Base-by-base conservation (phyloP, 2,329 filamentous ascomycete genomes). In the Diaporthe vexans region DNA sequence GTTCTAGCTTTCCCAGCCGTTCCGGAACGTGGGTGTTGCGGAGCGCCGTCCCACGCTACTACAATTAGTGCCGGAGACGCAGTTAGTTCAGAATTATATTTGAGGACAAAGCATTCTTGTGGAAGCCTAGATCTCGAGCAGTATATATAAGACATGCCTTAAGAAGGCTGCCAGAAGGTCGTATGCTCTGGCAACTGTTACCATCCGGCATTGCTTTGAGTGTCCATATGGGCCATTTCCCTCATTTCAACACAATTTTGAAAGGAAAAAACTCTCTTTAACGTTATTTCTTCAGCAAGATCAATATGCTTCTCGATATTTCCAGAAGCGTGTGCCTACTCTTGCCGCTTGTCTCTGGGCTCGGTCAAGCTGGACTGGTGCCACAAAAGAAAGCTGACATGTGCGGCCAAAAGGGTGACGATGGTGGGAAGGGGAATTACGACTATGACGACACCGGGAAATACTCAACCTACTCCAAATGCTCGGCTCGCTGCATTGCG, bases 361-460 rank as follows among this genome's bases (percentile, higher is more conserved):
- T 58, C 10, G 24, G 33, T 26, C 33, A 57, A 40, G 65, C 72
- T n/a, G 72, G 63, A n/a, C 56, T 70, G 35, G 56, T 70, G 10
- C 26, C 40, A 17, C 46, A 70, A 46, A 70, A 73, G 56, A 67
- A 65, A 61, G 72, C 63, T 19, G 72, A 56, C 17, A 70, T 73
- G 17, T 73, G 72, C 15, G 72, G 56, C 6, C 48, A 43, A 26
- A 73, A 70, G 56, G 72, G 72, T 4, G 35, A 70, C 3, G 65
- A 73, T 33, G 17, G 24, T 26, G 72, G 72, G 4, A 73, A 70
- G 4, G 72, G 72, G 13, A 73, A 73, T 33, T 73, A 70, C 35
- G 15, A 63, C 21, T 70, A 70, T 17, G 54, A 69, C 35, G 37
- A 51, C 37, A 70, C 43, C 35, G 63, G 48, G 0, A 70, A 63